These are phyloP conservation scores for Blastobotrys illinoisensis DNA, from an alignment of 1,139 yeast species.

Conservation along the genomic window DNA sequence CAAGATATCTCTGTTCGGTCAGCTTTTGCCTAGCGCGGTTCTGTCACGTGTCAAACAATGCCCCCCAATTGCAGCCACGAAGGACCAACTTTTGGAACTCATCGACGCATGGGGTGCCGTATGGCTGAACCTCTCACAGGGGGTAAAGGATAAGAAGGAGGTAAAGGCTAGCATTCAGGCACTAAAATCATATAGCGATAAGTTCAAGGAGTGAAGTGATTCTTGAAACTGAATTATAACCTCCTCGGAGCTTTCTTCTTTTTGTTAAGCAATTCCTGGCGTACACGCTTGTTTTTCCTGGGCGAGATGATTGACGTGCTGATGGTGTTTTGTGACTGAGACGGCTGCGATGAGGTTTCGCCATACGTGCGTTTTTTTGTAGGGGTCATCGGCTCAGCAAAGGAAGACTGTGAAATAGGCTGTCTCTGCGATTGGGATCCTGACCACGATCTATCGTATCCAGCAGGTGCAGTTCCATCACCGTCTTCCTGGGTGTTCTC, in stretches of 20 bases:
- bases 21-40: conserved; percentile 25
- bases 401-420: not conserved
- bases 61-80: conserved; percentile 1
- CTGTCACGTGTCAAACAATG: conserved; percentile 17
- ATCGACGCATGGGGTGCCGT: conserved; percentile 12
- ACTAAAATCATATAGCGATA: conserved; percentile 1
- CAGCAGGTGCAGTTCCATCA: not conserved
- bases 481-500: not conserved
- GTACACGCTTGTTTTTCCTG: not conserved
- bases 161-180: conserved; percentile 1
- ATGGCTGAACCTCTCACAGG: conserved; percentile 12
- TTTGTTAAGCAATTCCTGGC: not conserved
- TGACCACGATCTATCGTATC: not conserved
- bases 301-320: not conserved
- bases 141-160: not conserved
- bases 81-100: conserved; percentile 3
- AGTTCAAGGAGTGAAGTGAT: not conserved
- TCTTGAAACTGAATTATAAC: not conserved
- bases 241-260: not conserved
- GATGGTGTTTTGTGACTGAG: not conserved
- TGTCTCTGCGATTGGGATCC: not conserved
- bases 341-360: not conserved
- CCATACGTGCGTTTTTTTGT: not conserved
- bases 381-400: not conserved
- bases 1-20: conserved; percentile 57